Evolutionary conservation across 371 early-diverging fungal species (phyloP).

Genomic region (Mucor lusitanicus): DNA sequence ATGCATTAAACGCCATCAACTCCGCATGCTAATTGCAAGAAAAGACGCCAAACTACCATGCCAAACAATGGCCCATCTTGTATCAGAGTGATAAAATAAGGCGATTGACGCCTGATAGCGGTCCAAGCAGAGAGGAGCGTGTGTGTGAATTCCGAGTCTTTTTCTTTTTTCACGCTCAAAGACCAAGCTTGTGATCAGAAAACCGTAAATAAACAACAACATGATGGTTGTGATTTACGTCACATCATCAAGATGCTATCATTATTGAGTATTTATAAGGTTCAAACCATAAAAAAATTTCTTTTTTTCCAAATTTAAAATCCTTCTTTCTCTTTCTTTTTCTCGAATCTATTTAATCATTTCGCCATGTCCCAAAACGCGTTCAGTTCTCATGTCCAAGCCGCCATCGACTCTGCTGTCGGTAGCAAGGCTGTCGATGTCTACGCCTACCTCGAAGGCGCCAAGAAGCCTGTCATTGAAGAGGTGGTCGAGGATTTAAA

Average conservation of each 20-base stretch:
- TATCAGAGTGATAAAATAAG: background rate
- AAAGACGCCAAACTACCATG: background rate
- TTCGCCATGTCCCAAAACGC: constrained; percentile 19
- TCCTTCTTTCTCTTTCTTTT: constrained; percentile 12
- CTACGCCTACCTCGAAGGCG: constrained; percentile 22
- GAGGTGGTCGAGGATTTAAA: constrained; percentile 1
- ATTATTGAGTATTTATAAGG: background rate
- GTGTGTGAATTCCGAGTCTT: background rate
- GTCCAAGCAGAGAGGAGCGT: background rate
- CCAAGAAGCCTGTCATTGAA: constrained; percentile 7
- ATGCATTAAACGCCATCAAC: constrained; percentile 7
- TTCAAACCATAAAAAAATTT: constrained; percentile 1
- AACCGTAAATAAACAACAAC: background rate
- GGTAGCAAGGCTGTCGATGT: constrained; percentile 25
- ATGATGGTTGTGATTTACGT: background rate
- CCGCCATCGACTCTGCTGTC: constrained; percentile 34
- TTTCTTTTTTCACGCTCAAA: background rate
- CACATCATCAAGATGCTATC: background rate
- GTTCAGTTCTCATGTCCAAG: constrained; percentile 23
- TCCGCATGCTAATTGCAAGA: constrained; percentile 1
- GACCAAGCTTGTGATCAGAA: background rate
- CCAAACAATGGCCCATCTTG: background rate
- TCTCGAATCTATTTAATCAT: background rate
- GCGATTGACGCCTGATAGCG: background rate
- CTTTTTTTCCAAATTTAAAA: constrained; percentile 2